Conservation (phyloP, 225 moss, liverwort and hornwort genomes). For the Climacium dendroides region DNA sequence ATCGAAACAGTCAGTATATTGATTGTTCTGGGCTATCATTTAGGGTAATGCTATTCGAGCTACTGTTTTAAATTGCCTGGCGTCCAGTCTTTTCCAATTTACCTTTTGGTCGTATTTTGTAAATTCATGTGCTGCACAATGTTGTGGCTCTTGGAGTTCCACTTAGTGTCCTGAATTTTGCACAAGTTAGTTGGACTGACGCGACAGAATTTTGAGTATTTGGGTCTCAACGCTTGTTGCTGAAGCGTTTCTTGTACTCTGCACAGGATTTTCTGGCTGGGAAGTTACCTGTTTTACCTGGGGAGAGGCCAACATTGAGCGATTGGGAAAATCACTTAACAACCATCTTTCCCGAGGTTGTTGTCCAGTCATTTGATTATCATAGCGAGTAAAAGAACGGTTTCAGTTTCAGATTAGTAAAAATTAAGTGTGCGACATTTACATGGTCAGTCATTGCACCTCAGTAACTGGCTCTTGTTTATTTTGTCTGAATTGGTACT, state of each 20-base stretch:
- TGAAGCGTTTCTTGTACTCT: not conserved
- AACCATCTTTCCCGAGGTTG: constrained; percentile 73
- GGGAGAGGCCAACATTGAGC: constrained; percentile 50
- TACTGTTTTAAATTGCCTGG: not conserved
- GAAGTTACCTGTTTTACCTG: constrained; percentile 43
- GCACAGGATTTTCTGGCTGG: constrained; percentile 74
- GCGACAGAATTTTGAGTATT: not conserved
- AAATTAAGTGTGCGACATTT: not conserved
- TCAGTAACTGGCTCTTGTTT: not conserved
- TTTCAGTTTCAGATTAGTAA: not conserved
- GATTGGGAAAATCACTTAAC: constrained; percentile 90
- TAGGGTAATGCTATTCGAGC: constrained; percentile 33
- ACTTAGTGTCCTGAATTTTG: not conserved
- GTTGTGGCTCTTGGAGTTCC: not conserved
- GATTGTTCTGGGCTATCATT: constrained; percentile 73
- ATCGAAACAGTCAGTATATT: constrained; percentile 57
- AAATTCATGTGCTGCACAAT: not conserved
- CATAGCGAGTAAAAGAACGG: not conserved
- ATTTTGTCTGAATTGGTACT: not conserved
- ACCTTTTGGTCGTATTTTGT: not conserved
- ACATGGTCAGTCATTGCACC: not conserved
- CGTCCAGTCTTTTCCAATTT: not conserved
- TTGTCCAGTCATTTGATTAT: not conserved
- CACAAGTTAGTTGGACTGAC: not conserved
- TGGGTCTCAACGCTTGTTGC: not conserved